A percentile compares a stretch with the other conserved stretches of the same genome.
Evolutionary conservation across 768 basidiomycete species (phyloP).

Genomic region (Psilocybe tampanensis): DNA sequence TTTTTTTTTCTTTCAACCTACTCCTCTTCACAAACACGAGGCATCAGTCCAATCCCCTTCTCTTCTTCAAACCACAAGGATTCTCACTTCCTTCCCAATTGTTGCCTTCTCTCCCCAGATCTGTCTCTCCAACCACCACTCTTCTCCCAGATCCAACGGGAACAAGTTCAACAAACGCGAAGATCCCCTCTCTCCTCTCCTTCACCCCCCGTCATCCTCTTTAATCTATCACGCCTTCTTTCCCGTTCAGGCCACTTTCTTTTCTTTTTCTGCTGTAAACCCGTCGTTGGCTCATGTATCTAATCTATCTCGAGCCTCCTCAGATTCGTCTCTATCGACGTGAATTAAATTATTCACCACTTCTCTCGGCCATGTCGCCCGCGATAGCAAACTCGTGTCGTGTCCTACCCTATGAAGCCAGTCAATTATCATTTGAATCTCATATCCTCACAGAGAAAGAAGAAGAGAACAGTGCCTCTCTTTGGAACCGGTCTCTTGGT

Average conservation of each 20-base stretch:
- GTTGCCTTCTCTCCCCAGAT: neutral
- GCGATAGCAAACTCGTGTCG: too few species aligned
- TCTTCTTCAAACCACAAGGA: neutral
- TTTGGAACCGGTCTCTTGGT: too few species aligned
- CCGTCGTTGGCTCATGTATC: too few species aligned
- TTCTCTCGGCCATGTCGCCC: too few species aligned
- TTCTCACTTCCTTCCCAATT: neutral
- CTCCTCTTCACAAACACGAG: neutral
- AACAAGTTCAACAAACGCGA: neutral
- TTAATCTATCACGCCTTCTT: neutral
- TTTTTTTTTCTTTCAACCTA: neutral
- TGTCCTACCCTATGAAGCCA: too few species aligned
- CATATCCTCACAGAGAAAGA: too few species aligned
- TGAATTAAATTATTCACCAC: too few species aligned
- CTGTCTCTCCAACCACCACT: neutral
- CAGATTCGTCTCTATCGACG: too few species aligned
- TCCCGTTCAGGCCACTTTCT: neutral
- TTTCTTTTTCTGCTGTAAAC: neutral
- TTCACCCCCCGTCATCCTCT: neutral
- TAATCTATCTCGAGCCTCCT: too few species aligned
- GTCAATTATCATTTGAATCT: too few species aligned
- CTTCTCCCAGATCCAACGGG: neutral
- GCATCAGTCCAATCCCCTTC: neutral
- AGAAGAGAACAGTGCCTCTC: too few species aligned
- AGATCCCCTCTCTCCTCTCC: neutral